phyloP scores from a whole-genome alignment of 495 filamentous ascomycete genomes.

The Pyrenula aspistea region DNA sequence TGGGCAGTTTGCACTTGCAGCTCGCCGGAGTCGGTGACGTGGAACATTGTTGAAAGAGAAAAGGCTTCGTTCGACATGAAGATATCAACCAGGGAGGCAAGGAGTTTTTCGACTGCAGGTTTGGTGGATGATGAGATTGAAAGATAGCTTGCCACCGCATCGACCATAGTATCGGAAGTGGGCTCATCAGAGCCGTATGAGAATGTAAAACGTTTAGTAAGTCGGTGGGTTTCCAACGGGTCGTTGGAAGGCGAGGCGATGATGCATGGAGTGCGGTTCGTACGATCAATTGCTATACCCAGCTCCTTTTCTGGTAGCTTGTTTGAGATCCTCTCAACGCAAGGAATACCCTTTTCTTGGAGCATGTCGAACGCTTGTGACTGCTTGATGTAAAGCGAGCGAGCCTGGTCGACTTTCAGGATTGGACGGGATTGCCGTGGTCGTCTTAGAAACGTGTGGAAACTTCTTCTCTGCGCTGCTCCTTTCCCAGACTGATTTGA shows the following conservation, averaged over 20 bases:
- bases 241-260: constrained; percentile 42
- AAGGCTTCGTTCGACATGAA: constrained; percentile 62
- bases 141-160: constrained; percentile 36
- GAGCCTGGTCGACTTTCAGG: constrained; percentile 23
- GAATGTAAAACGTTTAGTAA: constrained; percentile 47
- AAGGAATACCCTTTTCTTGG: constrained; percentile 33
- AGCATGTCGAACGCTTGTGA: constrained; percentile 49
- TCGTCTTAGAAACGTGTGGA: constrained; percentile 36
- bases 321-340: constrained; percentile 25
- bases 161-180: constrained; percentile 18
- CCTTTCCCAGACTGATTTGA: background rate
- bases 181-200: constrained; percentile 29
- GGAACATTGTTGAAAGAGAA: constrained; percentile 38
- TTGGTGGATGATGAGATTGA: constrained; percentile 30
- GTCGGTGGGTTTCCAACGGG: background rate
- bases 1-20: constrained; percentile 37
- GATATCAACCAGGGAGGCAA: constrained; percentile 43
- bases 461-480: constrained; percentile 26
- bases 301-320: constrained; percentile 23
- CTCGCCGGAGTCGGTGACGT: constrained; percentile 20
- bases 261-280: constrained; percentile 52
- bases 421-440: background rate
- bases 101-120: constrained; percentile 30
- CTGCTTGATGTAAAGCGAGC: constrained; percentile 47
- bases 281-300: constrained; percentile 54